Percentiles rank a stretch among this genome's conserved stretches.
These are phyloP conservation scores for Microbotryum violaceum DNA, from an alignment of 1,284 basidiomycete genomes.

Conservation along the genomic window DNA sequence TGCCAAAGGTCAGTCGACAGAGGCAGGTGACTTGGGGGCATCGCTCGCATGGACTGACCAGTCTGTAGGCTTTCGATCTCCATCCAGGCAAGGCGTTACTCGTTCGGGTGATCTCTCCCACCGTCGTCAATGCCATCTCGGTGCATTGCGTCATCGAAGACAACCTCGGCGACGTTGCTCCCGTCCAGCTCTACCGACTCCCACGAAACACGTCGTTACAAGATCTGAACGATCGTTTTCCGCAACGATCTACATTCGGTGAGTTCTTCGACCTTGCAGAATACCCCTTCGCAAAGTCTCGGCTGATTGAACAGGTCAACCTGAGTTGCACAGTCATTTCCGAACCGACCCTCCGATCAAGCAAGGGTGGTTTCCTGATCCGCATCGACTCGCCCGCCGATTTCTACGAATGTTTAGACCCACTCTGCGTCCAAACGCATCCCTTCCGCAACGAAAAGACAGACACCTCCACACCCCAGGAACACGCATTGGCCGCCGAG, in stretches of 20 bases:
- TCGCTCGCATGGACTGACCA: background rate
- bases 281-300: too few species aligned
- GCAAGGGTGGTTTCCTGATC: conserved; percentile 9
- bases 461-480: background rate
- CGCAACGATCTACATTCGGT: conserved; percentile 12
- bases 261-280: background rate
- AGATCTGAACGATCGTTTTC: conserved; percentile 9
- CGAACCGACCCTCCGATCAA: conserved; percentile 15
- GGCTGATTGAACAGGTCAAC: background rate
- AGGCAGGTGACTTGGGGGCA: background rate
- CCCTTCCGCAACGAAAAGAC: conserved; percentile 5
- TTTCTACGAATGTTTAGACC: conserved; percentile 1
- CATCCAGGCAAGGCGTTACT: conserved; percentile 11
- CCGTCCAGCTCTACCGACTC: conserved; percentile 15
- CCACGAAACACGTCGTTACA: background rate
- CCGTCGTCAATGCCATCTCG: conserved; percentile 6
- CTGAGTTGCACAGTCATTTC: conserved; percentile 9
- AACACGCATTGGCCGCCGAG: conserved; percentile 8
- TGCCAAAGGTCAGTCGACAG: background rate
- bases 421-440: background rate
- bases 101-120: conserved; percentile 1
- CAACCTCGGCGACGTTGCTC: background rate
- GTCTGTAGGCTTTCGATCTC: background rate
- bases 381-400: conserved; percentile 24
- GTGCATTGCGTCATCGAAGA: conserved; percentile 25